Evolutionary conservation across 768 basidiomycete genomes (phyloP), one percentile per base, ranked within the genome.

Genomic region (Phlebiopsis flavidoalba): DNA sequence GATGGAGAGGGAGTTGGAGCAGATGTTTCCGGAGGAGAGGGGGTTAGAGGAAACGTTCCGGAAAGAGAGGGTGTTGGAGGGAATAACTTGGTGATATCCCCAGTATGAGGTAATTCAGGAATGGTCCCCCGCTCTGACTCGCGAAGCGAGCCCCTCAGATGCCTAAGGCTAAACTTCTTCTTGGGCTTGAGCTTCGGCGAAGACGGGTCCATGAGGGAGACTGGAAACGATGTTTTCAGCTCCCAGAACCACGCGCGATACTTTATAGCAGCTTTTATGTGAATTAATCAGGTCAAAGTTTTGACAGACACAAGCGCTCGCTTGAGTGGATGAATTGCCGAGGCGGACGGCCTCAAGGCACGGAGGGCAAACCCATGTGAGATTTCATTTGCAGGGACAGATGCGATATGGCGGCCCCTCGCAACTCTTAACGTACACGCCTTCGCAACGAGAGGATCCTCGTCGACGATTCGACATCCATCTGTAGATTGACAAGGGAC

Each of bases 161-260:
- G 58, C n/a, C 52, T 50, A 24, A 62, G 50, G 22, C 61, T 62
- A 35, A 58, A 62, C 26, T 62, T 58, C 31, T 62, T 62, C 45
- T 59, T 59, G 1, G 58, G 58, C 19, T 50, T 48, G 8, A 17
- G 17, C 40, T 17, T 17, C 3, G 48, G 50, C 15, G 35, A 24
- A 31, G 40, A 19, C 54, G 43, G 40, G 54, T n/a, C 22, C 36
- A 45, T 12, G 5, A 45, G 37, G 24, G 36, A 7, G n/a, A 3
- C n/a, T 11, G 11, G 8, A 19, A 14, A 14, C 11, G 6, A 6
- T n/a, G 3, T 37, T 17, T 37, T 3, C n/a, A 6, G 35, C 12
- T 40, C 17, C 10, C 7, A 43, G 40, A 21, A 8, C 2, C 37
- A n/a, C 22, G 24, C 43, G 43, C 43, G 36, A 36, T 11, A 17